A percentile compares a stretch with the other conserved stretches of the same genome.
These are phyloP conservation scores for Yueomyces sp. DNA, from an alignment of 805 yeast species.

Conservation along the genomic window DNA sequence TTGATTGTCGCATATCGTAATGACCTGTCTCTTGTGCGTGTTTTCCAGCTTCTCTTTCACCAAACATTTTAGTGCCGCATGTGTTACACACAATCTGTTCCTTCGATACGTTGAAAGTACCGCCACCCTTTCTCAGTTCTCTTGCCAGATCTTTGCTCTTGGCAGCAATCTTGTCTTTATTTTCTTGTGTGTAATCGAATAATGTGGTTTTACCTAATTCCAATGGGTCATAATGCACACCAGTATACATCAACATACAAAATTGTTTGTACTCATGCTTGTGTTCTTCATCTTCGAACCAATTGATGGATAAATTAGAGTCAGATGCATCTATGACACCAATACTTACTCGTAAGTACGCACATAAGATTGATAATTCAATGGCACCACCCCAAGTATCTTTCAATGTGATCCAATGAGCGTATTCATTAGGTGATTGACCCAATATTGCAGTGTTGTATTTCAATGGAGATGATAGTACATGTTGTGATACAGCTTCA, in stretches of 20 bases:
- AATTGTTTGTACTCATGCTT: conserved; percentile 31
- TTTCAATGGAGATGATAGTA: conserved; percentile 29
- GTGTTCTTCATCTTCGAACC: conserved; percentile 53
- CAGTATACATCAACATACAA: conserved; percentile 48
- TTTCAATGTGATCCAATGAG: conserved; percentile 44
- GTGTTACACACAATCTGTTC: conserved; percentile 44
- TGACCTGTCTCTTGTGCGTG: conserved; percentile 58
- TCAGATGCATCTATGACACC: conserved; percentile 48
- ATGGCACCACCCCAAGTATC: conserved; percentile 80
- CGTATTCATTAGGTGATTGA: conserved; percentile 33
- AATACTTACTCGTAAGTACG: conserved; percentile 37
- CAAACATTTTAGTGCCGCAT: conserved; percentile 39
- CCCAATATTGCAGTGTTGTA: conserved; percentile 51
- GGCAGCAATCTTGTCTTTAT: conserved; percentile 19
- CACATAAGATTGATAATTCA: conserved; percentile 51
- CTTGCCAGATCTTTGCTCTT: conserved; percentile 30
- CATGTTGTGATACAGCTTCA: conserved; percentile 34
- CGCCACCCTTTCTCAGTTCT: conserved; percentile 36
- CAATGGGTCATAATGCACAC: conserved; percentile 61
- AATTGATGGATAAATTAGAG: conserved; percentile 34
- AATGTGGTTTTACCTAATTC: conserved; percentile 28
- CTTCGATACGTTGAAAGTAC: conserved; percentile 50
- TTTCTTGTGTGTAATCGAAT: conserved; percentile 3
- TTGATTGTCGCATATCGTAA: conserved; percentile 44
- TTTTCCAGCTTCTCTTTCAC: conserved; percentile 49